These are phyloP conservation scores for Annulohypoxylon moriforme DNA, from an alignment of 495 filamentous ascomycete genomes.

Conservation along the genomic window DNA sequence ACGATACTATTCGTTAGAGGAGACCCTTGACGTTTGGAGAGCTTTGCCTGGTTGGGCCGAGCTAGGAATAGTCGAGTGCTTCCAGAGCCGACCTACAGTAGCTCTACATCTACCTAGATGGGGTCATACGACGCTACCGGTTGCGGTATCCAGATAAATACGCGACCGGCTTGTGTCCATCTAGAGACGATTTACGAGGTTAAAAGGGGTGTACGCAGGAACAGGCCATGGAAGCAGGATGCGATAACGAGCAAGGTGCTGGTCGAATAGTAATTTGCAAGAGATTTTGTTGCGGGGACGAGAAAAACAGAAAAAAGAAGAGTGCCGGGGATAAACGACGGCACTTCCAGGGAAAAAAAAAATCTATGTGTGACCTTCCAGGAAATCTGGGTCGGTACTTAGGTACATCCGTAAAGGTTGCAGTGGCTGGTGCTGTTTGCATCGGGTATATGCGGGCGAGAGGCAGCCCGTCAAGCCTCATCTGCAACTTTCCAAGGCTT, in stretches of 20 bases:
- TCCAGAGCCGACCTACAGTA: conserved; percentile 35
- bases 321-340: conserved; percentile 12
- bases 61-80: conserved; percentile 39
- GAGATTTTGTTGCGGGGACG: conserved; percentile 18
- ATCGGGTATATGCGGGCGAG: conserved; percentile 41
- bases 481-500: background rate
- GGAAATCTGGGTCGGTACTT: conserved; percentile 13
- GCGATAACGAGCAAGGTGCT: conserved; percentile 23
- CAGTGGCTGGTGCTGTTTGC: conserved; percentile 34
- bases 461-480: conserved; percentile 34
- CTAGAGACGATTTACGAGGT: conserved; percentile 8
- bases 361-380: background rate
- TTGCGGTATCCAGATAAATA: conserved; percentile 27
- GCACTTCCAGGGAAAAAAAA: background rate
- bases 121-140: conserved; percentile 43
- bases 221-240: conserved; percentile 18
- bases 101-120: conserved; percentile 30
- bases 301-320: background rate
- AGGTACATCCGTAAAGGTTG: conserved; percentile 14
- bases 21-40: conserved; percentile 43
- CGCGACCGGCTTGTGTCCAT: conserved; percentile 15
- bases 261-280: conserved; percentile 19
- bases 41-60: conserved; percentile 46
- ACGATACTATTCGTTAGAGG: conserved; percentile 44
- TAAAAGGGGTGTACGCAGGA: conserved; percentile 23